Evolutionary conservation across 1,284 basidiomycete genomes (phyloP).

Genomic region (Cutaneotrichosporon cyanovorans): DNA sequence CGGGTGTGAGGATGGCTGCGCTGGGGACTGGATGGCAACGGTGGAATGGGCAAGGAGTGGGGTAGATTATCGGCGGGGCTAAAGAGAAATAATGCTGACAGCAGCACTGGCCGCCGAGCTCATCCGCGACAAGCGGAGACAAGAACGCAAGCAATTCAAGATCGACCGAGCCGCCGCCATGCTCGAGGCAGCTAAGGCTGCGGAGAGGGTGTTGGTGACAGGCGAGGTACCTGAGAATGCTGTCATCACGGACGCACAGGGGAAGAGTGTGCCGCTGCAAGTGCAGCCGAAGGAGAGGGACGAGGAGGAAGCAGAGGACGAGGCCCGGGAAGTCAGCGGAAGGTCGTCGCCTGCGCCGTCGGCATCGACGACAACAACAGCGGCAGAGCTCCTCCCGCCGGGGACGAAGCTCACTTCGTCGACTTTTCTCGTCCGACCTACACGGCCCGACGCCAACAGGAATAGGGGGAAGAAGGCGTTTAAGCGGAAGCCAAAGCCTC

Average conservation of each 20-base stretch:
- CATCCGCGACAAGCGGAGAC: conserved; percentile 70
- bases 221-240: conserved; percentile 17
- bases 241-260: conserved; percentile 1
- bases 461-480: conserved; percentile 40
- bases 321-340: not conserved
- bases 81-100: not conserved
- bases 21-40: not conserved
- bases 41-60: not conserved
- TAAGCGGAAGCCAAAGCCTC: conserved; percentile 23
- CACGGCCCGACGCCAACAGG: conserved; percentile 39
- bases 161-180: conserved; percentile 58
- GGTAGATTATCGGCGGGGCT: not conserved
- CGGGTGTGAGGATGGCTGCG: not conserved
- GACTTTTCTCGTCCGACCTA: conserved; percentile 44
- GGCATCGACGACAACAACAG: conserved; percentile 7
- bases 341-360: conserved; percentile 10
- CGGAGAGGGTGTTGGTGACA: conserved; percentile 40
- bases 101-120: conserved; percentile 56
- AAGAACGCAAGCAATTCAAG: conserved; percentile 83
- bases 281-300: not conserved
- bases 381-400: conserved; percentile 13
- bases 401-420: conserved; percentile 37
- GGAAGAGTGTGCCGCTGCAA: not conserved
- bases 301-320: conserved; percentile 5
- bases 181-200: conserved; percentile 43